Evolutionary conservation across 2,329 filamentous ascomycete species (phyloP).

Genomic region (Daldinia sp.): DNA sequence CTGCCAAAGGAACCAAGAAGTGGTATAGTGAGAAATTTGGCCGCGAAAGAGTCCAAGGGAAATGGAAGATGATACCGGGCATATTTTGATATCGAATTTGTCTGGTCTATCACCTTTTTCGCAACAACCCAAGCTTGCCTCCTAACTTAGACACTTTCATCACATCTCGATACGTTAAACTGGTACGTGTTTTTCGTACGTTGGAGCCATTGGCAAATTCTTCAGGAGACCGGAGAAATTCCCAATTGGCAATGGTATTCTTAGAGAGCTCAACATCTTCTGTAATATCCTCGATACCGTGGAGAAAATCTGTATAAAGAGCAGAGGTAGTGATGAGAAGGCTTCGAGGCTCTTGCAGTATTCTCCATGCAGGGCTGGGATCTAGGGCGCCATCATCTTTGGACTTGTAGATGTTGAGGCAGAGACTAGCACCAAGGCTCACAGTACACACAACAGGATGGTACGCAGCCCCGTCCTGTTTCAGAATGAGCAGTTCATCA

Average conservation of each 20-base stretch:
- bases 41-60: slow-evolving; percentile 67
- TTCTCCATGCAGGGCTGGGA: slow-evolving; percentile 62
- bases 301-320: slow-evolving; percentile 78
- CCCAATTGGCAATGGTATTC: slow-evolving; percentile 78
- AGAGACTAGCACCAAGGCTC: slow-evolving; percentile 81
- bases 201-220: slow-evolving; percentile 65
- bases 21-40: slow-evolving; percentile 88
- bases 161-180: slow-evolving; percentile 88
- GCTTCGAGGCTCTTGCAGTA: slow-evolving; percentile 88
- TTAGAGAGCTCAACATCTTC: slow-evolving; percentile 74
- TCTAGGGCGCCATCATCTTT: slow-evolving; percentile 70
- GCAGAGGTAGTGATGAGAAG: slow-evolving; percentile 77
- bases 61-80: slow-evolving; percentile 82
- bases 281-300: slow-evolving; percentile 77
- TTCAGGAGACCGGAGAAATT: slow-evolving; percentile 66
- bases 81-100: slow-evolving; percentile 61
- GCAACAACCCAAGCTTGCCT: slow-evolving; percentile 70
- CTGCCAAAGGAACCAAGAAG: slow-evolving; percentile 78
- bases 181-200: slow-evolving; percentile 71
- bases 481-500: slow-evolving; percentile 45
- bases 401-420: slow-evolving; percentile 80
- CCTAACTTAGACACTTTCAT: slow-evolving; percentile 81
- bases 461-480: slow-evolving; percentile 83
- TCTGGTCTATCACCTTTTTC: slow-evolving; percentile 53
- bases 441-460: slow-evolving; percentile 90